phyloP scores from a whole-genome alignment of 1,139 yeast species.

The Pichia sp. region DNA sequence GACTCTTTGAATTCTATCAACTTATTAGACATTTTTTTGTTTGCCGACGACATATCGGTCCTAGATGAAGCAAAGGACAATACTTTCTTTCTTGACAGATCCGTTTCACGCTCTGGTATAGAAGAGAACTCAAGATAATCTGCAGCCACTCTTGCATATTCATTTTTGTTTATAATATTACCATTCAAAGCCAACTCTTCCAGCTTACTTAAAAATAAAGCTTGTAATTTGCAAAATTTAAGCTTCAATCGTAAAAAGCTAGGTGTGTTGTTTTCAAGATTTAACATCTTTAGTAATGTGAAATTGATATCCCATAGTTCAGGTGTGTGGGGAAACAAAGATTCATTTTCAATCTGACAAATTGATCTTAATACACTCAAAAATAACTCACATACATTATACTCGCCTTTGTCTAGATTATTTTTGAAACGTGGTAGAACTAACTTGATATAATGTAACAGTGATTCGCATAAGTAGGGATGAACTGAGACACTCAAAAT shows the following conservation, averaged over 20 bases:
- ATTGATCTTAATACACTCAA: constrained; percentile 28
- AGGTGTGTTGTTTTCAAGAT: constrained; percentile 32
- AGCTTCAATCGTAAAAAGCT: constrained; percentile 43
- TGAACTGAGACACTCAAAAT: constrained; percentile 33
- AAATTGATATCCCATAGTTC: constrained; percentile 27
- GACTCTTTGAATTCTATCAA: constrained; percentile 30
- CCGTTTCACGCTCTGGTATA: constrained; percentile 23
- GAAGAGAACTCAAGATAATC: constrained; percentile 68
- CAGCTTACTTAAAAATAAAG: constrained; percentile 38
- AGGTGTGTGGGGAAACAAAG: constrained; percentile 25
- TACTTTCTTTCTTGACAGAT: constrained; percentile 4
- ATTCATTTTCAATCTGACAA: constrained; percentile 24
- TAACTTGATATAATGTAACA: constrained; percentile 21
- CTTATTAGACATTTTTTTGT: constrained; percentile 14
- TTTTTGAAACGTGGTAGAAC: constrained; percentile 24
- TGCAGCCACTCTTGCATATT: constrained; percentile 52
- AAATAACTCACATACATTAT: constrained; percentile 27
- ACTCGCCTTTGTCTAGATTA: constrained; percentile 23
- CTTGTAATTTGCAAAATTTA: constrained; percentile 45
- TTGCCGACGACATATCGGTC: neutral
- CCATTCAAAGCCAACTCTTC: constrained; percentile 45
- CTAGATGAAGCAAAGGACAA: constrained; percentile 8
- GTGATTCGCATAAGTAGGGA: constrained; percentile 28
- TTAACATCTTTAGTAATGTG: constrained; percentile 21
- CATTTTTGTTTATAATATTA: constrained; percentile 55